Base-by-base conservation (phyloP, 2,329 filamentous ascomycete genomes). In the Colletotrichum cereale region DNA sequence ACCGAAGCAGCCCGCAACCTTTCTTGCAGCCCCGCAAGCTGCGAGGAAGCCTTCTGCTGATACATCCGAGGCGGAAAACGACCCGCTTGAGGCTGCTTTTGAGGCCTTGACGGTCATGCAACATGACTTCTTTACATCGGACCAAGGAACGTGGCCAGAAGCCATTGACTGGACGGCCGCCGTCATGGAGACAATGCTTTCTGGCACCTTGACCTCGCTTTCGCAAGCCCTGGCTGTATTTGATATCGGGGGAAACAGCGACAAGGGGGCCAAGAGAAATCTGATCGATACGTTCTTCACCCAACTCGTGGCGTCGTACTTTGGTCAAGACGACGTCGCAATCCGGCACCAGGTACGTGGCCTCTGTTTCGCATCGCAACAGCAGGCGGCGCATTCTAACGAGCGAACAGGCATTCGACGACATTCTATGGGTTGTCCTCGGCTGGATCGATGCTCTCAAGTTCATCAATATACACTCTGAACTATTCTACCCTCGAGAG, bases 101-200 rank as follows among this genome's bases (percentile, higher is more conserved):
- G 80, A 87, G 60, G 92, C 93, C 7, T 85, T 98, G 73, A 86
- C 90, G 57, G 89, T 92, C 7, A 90, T 98, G 86, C 95, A 98
- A 79, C 85, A 89, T 63, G 84, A 87, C 34, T 97, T 94, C 82
- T 98, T 96, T 79, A 87, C 90, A 57, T 82, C 92, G 5, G 93
- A 93, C 86, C 84, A 92, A 44, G 95, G 93, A 14, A 94, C 90
- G 34, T 98, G 95, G 94, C 94, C 95, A 0, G 86, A 87, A 1
- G 89, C 93, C 40, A 98, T 97, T 77, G 96, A 98, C 83, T 98
- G 96, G 96, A 98, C 96, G 0, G 92, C 91, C 24, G 95, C 96
- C 5, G 94, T 98, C 11, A 85, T 94, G 75, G 91, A 91, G 53
- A 97, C 95, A 0, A 90, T 96, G 67, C 82, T 97, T 44, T 92